Percentiles rank a stretch among this genome's conserved stretches.
Evolutionary conservation across 176 grass and related monocot genomes (phyloP).

Genomic region (Lolium multiflorum): DNA sequence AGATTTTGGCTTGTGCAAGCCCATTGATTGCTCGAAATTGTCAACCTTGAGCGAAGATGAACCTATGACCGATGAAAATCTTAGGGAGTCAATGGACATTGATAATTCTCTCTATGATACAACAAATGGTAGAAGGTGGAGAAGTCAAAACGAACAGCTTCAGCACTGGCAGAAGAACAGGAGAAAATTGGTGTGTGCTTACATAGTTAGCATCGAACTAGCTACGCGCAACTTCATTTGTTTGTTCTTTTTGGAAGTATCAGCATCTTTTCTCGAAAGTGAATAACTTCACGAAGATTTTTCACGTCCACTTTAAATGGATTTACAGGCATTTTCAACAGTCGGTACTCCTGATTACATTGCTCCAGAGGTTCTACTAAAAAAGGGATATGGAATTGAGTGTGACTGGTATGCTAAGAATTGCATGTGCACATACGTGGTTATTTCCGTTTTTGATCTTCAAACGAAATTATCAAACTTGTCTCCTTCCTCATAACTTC

Average conservation of each 20-base stretch:
- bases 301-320: constrained; percentile 40
- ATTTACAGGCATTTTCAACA: constrained; percentile 88
- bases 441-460: constrained; percentile 33
- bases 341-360: constrained; percentile 98
- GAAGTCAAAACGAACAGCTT: constrained; percentile 84
- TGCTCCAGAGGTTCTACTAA: constrained; percentile 97
- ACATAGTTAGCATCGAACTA: constrained; percentile 5
- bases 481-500: constrained; percentile 12
- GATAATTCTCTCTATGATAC: constrained; percentile 65
- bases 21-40: constrained; percentile 91
- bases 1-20: constrained; percentile 98
- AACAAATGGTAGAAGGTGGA: constrained; percentile 86
- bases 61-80: constrained; percentile 81
- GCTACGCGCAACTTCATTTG: not conserved
- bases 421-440: constrained; percentile 15
- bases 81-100: constrained; percentile 91
- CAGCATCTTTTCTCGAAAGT: constrained; percentile 16
- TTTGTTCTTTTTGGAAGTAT: constrained; percentile 18
- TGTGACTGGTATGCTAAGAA: constrained; percentile 80
- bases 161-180: constrained; percentile 99
- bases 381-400: constrained; percentile 99
- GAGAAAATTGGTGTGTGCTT: constrained; percentile 80
- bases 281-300: constrained; percentile 37
- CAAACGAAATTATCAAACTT: not conserved
- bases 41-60: constrained; percentile 95